Evolutionary conservation across 345 rosid species (phyloP).

Genomic region (Odontarrhena argentea): DNA sequence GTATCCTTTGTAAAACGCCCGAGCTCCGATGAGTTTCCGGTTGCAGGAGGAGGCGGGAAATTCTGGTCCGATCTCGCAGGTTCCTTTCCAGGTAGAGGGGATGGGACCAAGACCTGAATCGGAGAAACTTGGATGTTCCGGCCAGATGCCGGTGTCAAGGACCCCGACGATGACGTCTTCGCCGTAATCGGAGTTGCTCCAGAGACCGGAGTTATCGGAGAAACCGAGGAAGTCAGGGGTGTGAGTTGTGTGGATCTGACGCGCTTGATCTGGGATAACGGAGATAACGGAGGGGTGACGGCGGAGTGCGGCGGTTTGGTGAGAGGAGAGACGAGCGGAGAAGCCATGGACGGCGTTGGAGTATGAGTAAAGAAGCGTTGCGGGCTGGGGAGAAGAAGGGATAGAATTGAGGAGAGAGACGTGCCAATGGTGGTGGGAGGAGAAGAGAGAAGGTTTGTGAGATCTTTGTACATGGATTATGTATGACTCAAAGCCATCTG

Average conservation of each 20-base stretch:
- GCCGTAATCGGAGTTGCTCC: slow-evolving; percentile 65
- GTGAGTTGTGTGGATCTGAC: slow-evolving; percentile 79
- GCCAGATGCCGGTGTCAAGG: slow-evolving; percentile 89
- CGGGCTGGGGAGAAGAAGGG: slow-evolving; percentile 57
- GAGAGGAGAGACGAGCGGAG: slow-evolving; percentile 68
- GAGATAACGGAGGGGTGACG: slow-evolving; percentile 59
- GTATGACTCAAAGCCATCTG: slow-evolving; percentile 47
- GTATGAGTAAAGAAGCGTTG: slow-evolving; percentile 69
- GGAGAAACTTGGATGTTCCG: slow-evolving; percentile 69
- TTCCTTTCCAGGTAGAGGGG: slow-evolving; percentile 69
- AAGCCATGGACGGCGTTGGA: slow-evolving; percentile 64
- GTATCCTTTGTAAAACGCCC: slow-evolving; percentile 64
- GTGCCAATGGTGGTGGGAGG: slow-evolving; percentile 70
- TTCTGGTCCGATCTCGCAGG: slow-evolving; percentile 58
- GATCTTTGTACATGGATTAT: slow-evolving; percentile 64
- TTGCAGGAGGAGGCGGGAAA: slow-evolving; percentile 73
- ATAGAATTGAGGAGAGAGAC: slow-evolving; percentile 59
- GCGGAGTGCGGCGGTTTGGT: slow-evolving; percentile 52
- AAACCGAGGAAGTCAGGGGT: slow-evolving; percentile 79
- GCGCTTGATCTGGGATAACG: slow-evolving; percentile 64
- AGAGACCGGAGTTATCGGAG: slow-evolving; percentile 60
- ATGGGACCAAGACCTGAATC: slow-evolving; percentile 53
- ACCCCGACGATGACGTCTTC: slow-evolving; percentile 79
- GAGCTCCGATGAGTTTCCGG: slow-evolving; percentile 81
- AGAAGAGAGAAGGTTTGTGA: slow-evolving; percentile 66